Conservation (phyloP, 2,329 filamentous ascomycete genomes). For the Immersiporthe knoxdaviesiana region DNA sequence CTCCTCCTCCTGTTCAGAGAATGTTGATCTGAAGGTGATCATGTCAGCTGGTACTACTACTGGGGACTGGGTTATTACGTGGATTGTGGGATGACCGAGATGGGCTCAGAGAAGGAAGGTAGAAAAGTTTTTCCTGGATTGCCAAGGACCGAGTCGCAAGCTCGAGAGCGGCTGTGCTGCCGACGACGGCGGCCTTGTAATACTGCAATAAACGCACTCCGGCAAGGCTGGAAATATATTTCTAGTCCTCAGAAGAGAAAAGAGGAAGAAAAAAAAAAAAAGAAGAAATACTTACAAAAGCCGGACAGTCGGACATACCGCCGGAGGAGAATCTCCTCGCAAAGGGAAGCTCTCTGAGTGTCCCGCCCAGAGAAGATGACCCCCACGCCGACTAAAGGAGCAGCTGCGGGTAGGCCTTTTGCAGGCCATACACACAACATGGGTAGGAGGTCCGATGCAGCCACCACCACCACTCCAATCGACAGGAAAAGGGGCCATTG, state of each 20-base stretch:
- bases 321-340: background rate
- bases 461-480: conserved; percentile 20
- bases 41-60: conserved; percentile 19
- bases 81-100: background rate
- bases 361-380: background rate
- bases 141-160: conserved; percentile 16
- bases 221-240: conserved; percentile 11
- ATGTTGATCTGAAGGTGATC: background rate
- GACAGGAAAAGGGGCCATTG: background rate
- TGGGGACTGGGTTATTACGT: background rate
- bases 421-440: background rate
- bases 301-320: background rate
- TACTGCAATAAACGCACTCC: conserved; percentile 21
- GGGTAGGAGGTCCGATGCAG: conserved; percentile 9
- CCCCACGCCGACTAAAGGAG: conserved; percentile 21
- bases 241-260: conserved; percentile 13
- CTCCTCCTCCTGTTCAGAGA: background rate
- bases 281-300: conserved; percentile 18
- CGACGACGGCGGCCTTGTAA: conserved; percentile 20
- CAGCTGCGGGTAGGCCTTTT: conserved; percentile 5
- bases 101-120: background rate
- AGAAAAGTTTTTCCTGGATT: background rate
- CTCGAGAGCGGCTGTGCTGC: background rate
- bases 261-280: background rate
- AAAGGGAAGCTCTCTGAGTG: conserved; percentile 12